phyloP scores from a whole-genome alignment of 768 basidiomycete genomes.

The Pleurotus salmoneostramineus region DNA sequence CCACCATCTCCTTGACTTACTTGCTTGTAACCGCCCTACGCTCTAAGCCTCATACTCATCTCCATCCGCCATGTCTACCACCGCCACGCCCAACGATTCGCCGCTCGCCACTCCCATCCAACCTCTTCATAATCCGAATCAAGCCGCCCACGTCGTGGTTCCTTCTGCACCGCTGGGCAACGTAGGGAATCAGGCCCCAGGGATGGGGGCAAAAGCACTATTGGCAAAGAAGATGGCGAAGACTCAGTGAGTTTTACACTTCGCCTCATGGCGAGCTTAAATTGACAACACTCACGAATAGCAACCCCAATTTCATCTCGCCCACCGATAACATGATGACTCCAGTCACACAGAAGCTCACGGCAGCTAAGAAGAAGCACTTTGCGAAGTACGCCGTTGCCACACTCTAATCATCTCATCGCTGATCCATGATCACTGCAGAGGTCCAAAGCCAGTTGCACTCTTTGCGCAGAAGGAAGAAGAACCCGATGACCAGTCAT shows the following conservation, averaged over 20 bases:
- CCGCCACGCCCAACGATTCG: conserved; percentile 62
- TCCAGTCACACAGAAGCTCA: conserved; percentile 89
- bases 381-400: conserved; percentile 70
- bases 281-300: conserved; percentile 21
- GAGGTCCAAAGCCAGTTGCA: conserved; percentile 58
- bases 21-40: background rate
- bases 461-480: conserved; percentile 50
- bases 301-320: conserved; percentile 86
- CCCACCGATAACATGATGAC: conserved; percentile 96
- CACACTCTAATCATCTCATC: conserved; percentile 2
- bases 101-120: conserved; percentile 61
- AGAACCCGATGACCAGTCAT: conserved; percentile 33
- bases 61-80: conserved; percentile 42
- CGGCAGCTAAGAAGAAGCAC: conserved; percentile 88
- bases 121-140: conserved; percentile 82
- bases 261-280: background rate
- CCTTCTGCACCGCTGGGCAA: conserved; percentile 82
- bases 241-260: conserved; percentile 55
- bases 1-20: background rate
- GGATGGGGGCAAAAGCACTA: conserved; percentile 88
- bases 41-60: background rate
- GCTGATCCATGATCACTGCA: conserved; percentile 20
- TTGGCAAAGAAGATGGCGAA: conserved; percentile 93
- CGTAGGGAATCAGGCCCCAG: conserved; percentile 50
- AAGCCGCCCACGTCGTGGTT: conserved; percentile 72